Conservation (phyloP, 2,329 filamentous ascomycete species). For the Xenoacremonium recifei region DNA sequence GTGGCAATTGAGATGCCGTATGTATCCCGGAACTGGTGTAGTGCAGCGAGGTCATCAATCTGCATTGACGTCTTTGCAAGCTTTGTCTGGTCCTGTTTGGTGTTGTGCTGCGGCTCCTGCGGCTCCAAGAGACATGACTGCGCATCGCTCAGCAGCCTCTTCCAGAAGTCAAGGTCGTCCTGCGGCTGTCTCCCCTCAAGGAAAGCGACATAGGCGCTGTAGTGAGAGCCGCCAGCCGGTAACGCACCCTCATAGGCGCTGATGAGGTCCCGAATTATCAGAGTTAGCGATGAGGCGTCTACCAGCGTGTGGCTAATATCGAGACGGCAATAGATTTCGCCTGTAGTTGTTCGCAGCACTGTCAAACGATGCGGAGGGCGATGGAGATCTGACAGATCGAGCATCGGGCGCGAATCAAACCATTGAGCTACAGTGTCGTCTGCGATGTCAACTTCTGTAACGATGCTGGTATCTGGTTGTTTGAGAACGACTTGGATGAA, state of each 20-base stretch:
- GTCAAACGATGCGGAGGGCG: conserved; percentile 14
- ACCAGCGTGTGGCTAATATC: conserved; percentile 22
- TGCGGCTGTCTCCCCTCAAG: conserved; percentile 1
- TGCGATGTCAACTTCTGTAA: conserved; percentile 1
- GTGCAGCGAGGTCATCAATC: background rate
- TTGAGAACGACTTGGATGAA: conserved; percentile 22
- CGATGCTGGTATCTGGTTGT: background rate
- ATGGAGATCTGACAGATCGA: background rate
- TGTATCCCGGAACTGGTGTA: background rate
- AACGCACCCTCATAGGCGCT: conserved; percentile 12
- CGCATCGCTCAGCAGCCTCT: background rate
- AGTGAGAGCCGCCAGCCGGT: background rate
- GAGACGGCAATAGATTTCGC: conserved; percentile 5
- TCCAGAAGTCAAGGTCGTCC: conserved; percentile 9
- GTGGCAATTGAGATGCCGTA: background rate
- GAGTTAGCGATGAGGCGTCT: conserved; percentile 17
- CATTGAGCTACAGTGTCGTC: background rate
- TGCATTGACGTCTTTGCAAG: background rate
- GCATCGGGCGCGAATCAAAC: conserved; percentile 1
- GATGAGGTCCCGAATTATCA: conserved; percentile 15
- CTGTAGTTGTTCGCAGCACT: conserved; percentile 2
- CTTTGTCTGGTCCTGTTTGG: background rate
- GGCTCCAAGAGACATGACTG: background rate
- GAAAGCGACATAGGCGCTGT: conserved; percentile 14
- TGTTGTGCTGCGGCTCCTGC: background rate